phyloP scores from a whole-genome alignment of 2,329 filamentous ascomycete species.

The Penicillium fuscoglaucum region DNA sequence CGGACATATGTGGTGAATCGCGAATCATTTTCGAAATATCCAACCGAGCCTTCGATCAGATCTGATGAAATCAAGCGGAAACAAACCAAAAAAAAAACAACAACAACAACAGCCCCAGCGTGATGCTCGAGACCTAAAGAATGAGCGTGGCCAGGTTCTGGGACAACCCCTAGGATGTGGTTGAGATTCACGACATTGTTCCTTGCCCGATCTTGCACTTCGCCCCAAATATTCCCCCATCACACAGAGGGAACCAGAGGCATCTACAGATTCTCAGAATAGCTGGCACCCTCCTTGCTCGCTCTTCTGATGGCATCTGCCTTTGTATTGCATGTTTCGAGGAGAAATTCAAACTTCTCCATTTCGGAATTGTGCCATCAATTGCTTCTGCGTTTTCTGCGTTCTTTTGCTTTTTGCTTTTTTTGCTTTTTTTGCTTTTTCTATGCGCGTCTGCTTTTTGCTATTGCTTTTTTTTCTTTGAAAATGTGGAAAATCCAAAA shows the following conservation, averaged over 20 bases:
- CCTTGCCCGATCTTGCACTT: no score
- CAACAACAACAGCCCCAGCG: no score
- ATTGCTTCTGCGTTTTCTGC: not conserved
- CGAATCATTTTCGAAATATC: not conserved
- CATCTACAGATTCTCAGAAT: not conserved
- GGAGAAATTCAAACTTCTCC: not conserved
- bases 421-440: no score
- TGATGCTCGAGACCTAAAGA: not conserved
- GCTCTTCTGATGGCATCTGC: not conserved
- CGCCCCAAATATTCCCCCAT: no score
- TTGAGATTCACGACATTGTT: no score
- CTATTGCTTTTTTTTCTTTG: not conserved
- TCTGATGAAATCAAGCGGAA: not conserved
- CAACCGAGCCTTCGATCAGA: not conserved
- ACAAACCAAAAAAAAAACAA: not conserved
- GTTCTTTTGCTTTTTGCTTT: not conserved
- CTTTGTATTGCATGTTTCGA: not conserved
- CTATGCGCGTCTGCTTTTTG: not conserved
- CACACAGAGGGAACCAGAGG: no score
- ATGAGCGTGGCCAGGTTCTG: not conserved
- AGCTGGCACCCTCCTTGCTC: not conserved
- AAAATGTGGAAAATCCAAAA: not conserved
- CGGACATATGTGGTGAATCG: not conserved
- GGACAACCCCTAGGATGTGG: no score
- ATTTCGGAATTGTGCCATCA: not conserved